Evolutionary conservation across 2,329 filamentous ascomycete species (phyloP).

Genomic region (Arthroderma uncinatum): DNA sequence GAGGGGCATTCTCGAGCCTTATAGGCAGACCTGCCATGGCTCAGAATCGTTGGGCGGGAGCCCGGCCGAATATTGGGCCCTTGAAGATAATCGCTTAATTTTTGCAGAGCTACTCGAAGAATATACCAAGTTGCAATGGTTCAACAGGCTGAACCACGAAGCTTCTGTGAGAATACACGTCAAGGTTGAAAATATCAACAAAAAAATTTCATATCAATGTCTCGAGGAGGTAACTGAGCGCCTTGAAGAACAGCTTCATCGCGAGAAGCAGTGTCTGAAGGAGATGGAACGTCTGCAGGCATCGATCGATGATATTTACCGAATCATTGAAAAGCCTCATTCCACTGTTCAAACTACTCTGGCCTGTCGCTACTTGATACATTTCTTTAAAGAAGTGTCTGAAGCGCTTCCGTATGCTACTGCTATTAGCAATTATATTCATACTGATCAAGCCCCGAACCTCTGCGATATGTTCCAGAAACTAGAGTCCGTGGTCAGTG

Average conservation of each 20-base stretch:
- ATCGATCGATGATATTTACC: background rate
- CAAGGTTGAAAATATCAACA: constrained; percentile 4
- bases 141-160: constrained; percentile 16
- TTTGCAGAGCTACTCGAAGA: constrained; percentile 11
- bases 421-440: background rate
- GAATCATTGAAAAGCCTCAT: background rate
- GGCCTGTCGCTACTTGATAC: background rate
- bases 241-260: background rate
- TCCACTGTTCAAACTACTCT: background rate
- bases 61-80: background rate
- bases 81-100: background rate
- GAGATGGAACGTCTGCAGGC: background rate
- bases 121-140: constrained; percentile 15
- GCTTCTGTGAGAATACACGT: constrained; percentile 13
- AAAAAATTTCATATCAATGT: background rate
- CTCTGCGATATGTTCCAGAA: background rate
- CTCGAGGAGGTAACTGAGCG: background rate
- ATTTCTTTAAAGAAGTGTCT: background rate
- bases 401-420: background rate
- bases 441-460: background rate
- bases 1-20: background rate
- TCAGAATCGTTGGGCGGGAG: background rate
- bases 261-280: background rate
- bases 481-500: background rate
- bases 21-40: background rate